These are phyloP conservation scores for Kodamaea suecica DNA, from an alignment of 1,139 yeast species.

Conservation along the genomic window DNA sequence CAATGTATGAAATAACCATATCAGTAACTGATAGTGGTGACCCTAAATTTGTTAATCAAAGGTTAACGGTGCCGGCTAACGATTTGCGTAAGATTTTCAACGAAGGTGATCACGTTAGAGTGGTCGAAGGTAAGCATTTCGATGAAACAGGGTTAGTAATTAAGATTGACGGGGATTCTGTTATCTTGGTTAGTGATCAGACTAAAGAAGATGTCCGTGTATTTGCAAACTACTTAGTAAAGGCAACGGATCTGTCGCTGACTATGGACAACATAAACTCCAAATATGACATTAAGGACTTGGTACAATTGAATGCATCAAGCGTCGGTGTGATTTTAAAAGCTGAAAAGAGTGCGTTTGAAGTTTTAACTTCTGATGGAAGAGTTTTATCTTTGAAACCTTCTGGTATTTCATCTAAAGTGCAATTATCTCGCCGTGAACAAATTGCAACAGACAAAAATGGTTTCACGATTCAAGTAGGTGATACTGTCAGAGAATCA, in stretches of 20 bases:
- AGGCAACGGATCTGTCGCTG: slow-evolving; percentile 69
- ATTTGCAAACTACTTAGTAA: slow-evolving; percentile 81
- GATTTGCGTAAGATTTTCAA: slow-evolving; percentile 82
- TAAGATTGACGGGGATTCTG: slow-evolving; percentile 76
- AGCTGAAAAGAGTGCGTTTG: slow-evolving; percentile 83
- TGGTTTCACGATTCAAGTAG: slow-evolving; percentile 82
- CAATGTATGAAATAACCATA: slow-evolving; percentile 61
- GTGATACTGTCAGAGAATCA: slow-evolving; percentile 86
- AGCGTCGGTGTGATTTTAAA: slow-evolving; percentile 86
- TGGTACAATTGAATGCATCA: slow-evolving; percentile 84
- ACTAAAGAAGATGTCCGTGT: slow-evolving; percentile 86
- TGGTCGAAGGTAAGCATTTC: slow-evolving; percentile 83
- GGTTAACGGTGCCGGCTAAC: slow-evolving; percentile 66
- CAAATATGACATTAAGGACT: slow-evolving; percentile 81
- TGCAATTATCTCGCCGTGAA: slow-evolving; percentile 60
- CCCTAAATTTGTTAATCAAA: slow-evolving; percentile 45
- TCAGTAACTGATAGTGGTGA: slow-evolving; percentile 53
- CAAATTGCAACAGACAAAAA: slow-evolving; percentile 83
- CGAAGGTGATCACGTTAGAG: slow-evolving; percentile 95
- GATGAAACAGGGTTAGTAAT: slow-evolving; percentile 96
- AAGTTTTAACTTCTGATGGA: slow-evolving; percentile 83
- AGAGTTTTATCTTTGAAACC: slow-evolving; percentile 70
- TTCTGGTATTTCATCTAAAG: slow-evolving; percentile 73
- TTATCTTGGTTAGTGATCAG: slow-evolving; percentile 85
- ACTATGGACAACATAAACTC: slow-evolving; percentile 44